These are phyloP conservation scores for Scedosporium minutisporum DNA, from an alignment of 2,329 filamentous ascomycete genomes.

Conservation along the genomic window DNA sequence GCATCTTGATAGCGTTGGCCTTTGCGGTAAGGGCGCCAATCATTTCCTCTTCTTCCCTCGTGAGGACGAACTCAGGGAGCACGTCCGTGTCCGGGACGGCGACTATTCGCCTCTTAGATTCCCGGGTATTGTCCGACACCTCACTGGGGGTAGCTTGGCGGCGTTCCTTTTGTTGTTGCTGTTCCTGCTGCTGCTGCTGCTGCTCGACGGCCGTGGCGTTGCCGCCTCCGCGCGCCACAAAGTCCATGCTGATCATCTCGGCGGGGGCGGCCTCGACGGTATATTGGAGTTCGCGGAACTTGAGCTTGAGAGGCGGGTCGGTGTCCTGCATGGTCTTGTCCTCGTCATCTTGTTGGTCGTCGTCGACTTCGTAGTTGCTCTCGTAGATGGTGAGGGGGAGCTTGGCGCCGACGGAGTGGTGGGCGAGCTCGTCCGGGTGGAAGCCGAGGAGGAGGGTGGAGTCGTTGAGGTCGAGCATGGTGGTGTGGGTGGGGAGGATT, in stretches of 20 bases:
- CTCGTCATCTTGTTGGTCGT: slow-evolving; percentile 28
- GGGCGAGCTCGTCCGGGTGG: slow-evolving; percentile 54
- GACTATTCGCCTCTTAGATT: slow-evolving; percentile 18
- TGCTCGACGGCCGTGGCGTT: slow-evolving; percentile 54
- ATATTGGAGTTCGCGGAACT: slow-evolving; percentile 76
- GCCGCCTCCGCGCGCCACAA: slow-evolving; percentile 74
- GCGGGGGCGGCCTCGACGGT: slow-evolving; percentile 88
- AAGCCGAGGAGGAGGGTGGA: slow-evolving; percentile 82
- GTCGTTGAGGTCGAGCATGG: slow-evolving; percentile 72
- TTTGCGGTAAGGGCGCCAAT: slow-evolving; percentile 69
- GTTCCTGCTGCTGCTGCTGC: no score
- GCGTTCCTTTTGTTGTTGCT: slow-evolving; percentile 18
- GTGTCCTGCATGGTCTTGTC: slow-evolving; percentile 65
- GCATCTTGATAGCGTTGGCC: slow-evolving; percentile 87
- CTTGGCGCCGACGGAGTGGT: slow-evolving; percentile 58
- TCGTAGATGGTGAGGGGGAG: slow-evolving; percentile 90
- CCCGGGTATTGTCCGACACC: slow-evolving; percentile 6
- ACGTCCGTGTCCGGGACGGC: slow-evolving; percentile 17
- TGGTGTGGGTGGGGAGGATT: slow-evolving; percentile 67
- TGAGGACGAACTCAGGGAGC: slow-evolving; percentile 33
- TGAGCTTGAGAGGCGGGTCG: slow-evolving; percentile 48
- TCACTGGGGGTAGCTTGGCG: slow-evolving; percentile 10
- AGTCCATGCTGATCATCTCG: slow-evolving; percentile 96
- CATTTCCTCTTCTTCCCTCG: slow-evolving; percentile 50
- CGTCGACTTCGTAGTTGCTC: slow-evolving; percentile 66